Conservation (phyloP, 306 rosid species). For the Sicyos edulis region DNA sequence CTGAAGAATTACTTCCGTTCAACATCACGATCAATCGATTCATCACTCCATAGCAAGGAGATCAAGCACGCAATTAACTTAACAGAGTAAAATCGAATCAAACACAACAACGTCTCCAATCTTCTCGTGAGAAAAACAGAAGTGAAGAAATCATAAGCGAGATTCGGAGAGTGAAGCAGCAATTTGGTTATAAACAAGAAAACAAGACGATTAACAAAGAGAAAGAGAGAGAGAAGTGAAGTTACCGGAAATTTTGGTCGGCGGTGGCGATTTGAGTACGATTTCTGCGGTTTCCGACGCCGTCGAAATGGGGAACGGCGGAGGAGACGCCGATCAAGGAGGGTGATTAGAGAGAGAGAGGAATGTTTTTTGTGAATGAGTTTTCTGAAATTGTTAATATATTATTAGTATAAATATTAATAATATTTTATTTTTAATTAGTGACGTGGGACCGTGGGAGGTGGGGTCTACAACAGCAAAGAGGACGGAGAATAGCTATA, state of each 20-base stretch:
- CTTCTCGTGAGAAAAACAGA: background rate
- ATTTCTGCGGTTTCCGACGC: constrained; percentile 7
- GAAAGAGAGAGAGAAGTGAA: constrained; percentile 5
- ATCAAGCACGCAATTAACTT: background rate
- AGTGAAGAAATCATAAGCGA: background rate
- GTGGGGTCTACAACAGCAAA: constrained; percentile 3
- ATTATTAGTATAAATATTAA: constrained; percentile 8
- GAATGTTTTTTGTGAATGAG: background rate
- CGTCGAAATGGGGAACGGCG: constrained; percentile 20
- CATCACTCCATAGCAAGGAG: constrained; percentile 1
- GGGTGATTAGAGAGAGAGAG: constrained; percentile 11
- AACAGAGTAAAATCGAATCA: background rate
- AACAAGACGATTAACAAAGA: background rate
- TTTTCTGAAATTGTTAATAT: constrained; percentile 12
- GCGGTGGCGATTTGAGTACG: background rate
- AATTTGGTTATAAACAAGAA: background rate
- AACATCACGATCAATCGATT: background rate
- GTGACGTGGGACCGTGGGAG: background rate
- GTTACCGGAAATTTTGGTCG: background rate
- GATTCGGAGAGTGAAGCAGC: background rate
- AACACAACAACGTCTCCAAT: background rate
- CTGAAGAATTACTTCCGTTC: background rate
- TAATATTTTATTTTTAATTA: background rate
- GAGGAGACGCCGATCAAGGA: constrained; percentile 13
- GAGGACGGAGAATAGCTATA: constrained; percentile 14